These are phyloP conservation scores for Dalbergia cochinchinensis DNA, from an alignment of 306 rosid genomes.

Conservation along the genomic window DNA sequence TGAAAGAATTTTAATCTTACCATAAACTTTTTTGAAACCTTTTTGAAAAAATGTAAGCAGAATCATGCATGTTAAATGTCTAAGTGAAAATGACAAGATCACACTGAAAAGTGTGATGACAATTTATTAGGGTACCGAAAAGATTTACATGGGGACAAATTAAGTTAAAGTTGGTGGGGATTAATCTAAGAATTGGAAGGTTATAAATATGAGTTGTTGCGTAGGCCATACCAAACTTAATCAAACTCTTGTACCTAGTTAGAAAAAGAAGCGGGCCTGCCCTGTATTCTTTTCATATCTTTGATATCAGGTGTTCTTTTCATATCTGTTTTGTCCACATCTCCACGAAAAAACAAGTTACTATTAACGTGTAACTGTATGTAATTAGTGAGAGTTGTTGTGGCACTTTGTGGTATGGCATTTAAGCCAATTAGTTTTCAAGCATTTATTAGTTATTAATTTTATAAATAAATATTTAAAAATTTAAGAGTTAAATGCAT, in stretches of 20 bases:
- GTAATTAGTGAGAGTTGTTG: neutral
- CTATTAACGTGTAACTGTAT: neutral
- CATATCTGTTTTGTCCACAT: constrained; percentile 9
- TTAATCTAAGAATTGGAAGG: constrained; percentile 1
- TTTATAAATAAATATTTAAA: too few relatives aligned
- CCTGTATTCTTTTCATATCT: constrained; percentile 22
- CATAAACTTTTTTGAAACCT: too few relatives aligned
- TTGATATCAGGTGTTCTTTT: neutral
- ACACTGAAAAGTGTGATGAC: neutral
- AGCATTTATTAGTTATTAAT: neutral
- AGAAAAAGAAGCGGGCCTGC: neutral
- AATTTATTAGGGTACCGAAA: neutral
- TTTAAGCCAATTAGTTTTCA: neutral
- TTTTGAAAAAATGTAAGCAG: neutral
- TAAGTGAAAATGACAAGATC: neutral
- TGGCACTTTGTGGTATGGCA: neutral
- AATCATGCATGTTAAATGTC: neutral
- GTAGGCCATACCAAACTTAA: constrained; percentile 39
- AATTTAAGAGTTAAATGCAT: too few relatives aligned
- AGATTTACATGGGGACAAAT: constrained; percentile 20
- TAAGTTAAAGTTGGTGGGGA: constrained; percentile 22
- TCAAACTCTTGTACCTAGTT: constrained; percentile 15
- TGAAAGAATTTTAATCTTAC: too few relatives aligned
- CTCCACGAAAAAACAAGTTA: constrained; percentile 3
- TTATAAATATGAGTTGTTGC: constrained; percentile 37